Base-by-base conservation (phyloP, 257 asterid species). In the Rehmannia glutinosa region DNA sequence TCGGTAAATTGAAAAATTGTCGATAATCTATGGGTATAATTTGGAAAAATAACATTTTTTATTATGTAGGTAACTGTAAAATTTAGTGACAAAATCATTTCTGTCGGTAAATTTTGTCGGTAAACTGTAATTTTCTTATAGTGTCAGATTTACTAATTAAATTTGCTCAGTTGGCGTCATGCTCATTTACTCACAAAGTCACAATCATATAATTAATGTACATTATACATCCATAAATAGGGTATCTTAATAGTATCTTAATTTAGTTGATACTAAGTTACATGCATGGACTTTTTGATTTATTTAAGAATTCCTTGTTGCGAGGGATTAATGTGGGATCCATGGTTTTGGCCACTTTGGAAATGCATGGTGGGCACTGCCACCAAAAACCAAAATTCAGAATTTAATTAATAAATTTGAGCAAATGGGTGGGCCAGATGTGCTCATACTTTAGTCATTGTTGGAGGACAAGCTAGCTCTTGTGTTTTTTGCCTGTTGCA, bases 321-420 rank as follows among this genome's bases (percentile, higher is more conserved):
- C 2, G 27, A 49, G 19, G 73, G 46, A 8, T 10, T 49, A 10
- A 20, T 64, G 75, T 69, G 73, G 73, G 43, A 56, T n/a, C n/a
- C n/a, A n/a, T n/a, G n/a, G n/a, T n/a, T n/a, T n/a, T 35, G 46
- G 74, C 68, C 75, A 73, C 77, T 69, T 77, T 33, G 27, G 42
- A 46, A 45, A 20, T 74, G 69, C 49, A 46, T 75, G 76, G 83
- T 87, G 86, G 81, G 81, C 33, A 21, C 73, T 74, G 66, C 54
- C 82, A 66, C 73, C 77, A 77, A 74, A 30, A n/a, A n/a, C n/a
- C n/a, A n/a, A n/a, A n/a, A n/a, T n/a, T 70, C 70, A 53, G 51
- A 39, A 63, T 51, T 60, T 43, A 45, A 32, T 66, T 54, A 68
- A 56, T 30, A 45, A 38, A 36, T 62, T 25, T 59, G 33, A 55